phyloP scores from a whole-genome alignment of 441 rosid species.

The Geranium incanum region DNA sequence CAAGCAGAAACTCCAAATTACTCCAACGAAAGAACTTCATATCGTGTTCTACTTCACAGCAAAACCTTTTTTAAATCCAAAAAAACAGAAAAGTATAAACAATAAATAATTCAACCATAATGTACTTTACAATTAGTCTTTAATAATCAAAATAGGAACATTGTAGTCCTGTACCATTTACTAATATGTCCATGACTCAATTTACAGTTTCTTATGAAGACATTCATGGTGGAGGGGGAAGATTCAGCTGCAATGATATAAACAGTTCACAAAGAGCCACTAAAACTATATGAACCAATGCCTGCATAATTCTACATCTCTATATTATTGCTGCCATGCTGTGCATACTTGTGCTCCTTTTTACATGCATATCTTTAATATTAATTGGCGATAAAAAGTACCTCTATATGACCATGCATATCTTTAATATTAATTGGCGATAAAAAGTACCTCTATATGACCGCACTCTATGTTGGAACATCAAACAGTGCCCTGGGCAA shows the following conservation, averaged over 20 bases:
- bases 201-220: no score
- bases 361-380: background rate
- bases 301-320: background rate
- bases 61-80: background rate
- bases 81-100: background rate
- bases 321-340: background rate
- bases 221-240: no score
- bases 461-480: constrained; percentile 86
- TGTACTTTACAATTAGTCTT: no score
- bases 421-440: background rate
- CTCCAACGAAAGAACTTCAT: background rate
- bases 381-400: constrained; percentile 16
- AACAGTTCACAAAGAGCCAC: background rate
- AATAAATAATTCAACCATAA: background rate
- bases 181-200: background rate
- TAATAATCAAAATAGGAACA: background rate
- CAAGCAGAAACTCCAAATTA: background rate
- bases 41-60: background rate
- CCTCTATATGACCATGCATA: constrained; percentile 69
- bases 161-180: background rate
- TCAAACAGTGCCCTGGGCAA: constrained; percentile 96
- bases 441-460: constrained; percentile 68
- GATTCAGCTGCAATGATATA: background rate
- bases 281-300: background rate
- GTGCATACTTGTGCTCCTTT: background rate